Conservation (phyloP, 2,329 filamentous ascomycete species). For the Zalaria sp. region DNA sequence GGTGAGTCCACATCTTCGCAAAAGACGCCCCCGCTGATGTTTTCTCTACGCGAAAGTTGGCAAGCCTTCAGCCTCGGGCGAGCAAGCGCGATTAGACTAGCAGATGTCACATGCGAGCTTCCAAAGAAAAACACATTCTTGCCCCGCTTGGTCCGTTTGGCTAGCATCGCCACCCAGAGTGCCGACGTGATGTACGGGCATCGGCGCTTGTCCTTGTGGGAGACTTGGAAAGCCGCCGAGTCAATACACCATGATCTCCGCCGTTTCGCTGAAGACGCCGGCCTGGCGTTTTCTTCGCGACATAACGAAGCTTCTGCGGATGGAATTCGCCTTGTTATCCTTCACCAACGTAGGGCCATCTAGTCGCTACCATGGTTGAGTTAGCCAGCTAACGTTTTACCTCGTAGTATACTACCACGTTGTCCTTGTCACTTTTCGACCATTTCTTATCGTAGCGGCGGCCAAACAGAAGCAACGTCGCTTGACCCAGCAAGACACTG, state of each 20-base stretch:
- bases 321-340: no score
- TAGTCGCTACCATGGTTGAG: not conserved
- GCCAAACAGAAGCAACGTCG: not conserved
- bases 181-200: slow-evolving; percentile 13
- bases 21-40: not conserved
- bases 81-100: slow-evolving; percentile 9
- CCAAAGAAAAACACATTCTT: slow-evolving; percentile 9
- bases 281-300: slow-evolving; percentile 6
- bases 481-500: not conserved
- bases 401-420: slow-evolving; percentile 10
- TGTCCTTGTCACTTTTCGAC: slow-evolving; percentile 12
- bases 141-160: slow-evolving; percentile 9
- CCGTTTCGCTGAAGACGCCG: slow-evolving; percentile 9
- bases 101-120: slow-evolving; percentile 12
- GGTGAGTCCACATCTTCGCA: slow-evolving; percentile 6
- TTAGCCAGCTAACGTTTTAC: slow-evolving; percentile 1
- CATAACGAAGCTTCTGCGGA: not conserved
- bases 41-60: slow-evolving; percentile 5
- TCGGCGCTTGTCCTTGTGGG: slow-evolving; percentile 13
- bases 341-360: no score
- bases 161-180: slow-evolving; percentile 8
- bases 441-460: slow-evolving; percentile 13
- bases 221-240: slow-evolving; percentile 13
- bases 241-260: slow-evolving; percentile 11
- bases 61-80: slow-evolving; percentile 11